Percentiles rank a stretch among this genome's conserved stretches.
phyloP scores from a whole-genome alignment of 768 basidiomycete genomes.

The Suillus weaverae region DNA sequence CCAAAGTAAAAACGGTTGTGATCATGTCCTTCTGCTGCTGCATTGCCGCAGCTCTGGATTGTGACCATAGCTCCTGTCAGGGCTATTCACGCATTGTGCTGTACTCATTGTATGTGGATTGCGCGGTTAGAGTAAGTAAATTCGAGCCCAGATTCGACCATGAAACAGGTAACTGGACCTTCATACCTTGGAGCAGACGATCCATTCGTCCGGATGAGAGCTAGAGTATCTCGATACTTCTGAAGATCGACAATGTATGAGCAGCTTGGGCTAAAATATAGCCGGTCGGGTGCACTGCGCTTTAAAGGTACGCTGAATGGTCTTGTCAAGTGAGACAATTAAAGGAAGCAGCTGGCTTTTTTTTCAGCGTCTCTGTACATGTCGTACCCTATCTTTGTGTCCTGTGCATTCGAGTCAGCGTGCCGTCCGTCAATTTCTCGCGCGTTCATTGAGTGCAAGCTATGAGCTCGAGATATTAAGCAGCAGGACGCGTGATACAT shows the following conservation, averaged over 20 bases:
- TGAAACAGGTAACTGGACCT: not conserved
- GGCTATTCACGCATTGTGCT: not conserved
- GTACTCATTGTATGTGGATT: not conserved
- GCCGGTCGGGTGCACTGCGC: not conserved
- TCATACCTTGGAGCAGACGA: not conserved
- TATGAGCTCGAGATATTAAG: not conserved
- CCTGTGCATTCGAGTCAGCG: not conserved
- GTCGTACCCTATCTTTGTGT: not conserved
- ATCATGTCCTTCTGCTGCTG: not conserved
- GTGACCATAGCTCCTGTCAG: not conserved
- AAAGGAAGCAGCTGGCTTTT: not conserved
- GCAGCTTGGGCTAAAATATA: not conserved
- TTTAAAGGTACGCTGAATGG: not conserved
- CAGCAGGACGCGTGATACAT: not conserved
- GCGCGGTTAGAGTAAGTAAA: not conserved
- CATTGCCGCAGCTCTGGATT: not conserved
- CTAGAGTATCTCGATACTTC: not conserved
- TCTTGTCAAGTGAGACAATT: not conserved
- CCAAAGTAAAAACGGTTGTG: not conserved
- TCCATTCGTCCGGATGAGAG: not conserved
- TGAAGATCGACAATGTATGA: not conserved
- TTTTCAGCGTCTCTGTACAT: not conserved
- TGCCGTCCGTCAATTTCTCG: not conserved
- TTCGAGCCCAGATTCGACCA: not conserved
- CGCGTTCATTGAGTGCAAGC: not conserved